Base-by-base conservation (phyloP, 1,284 basidiomycete genomes). In the Ceratobasidium sp. region DNA sequence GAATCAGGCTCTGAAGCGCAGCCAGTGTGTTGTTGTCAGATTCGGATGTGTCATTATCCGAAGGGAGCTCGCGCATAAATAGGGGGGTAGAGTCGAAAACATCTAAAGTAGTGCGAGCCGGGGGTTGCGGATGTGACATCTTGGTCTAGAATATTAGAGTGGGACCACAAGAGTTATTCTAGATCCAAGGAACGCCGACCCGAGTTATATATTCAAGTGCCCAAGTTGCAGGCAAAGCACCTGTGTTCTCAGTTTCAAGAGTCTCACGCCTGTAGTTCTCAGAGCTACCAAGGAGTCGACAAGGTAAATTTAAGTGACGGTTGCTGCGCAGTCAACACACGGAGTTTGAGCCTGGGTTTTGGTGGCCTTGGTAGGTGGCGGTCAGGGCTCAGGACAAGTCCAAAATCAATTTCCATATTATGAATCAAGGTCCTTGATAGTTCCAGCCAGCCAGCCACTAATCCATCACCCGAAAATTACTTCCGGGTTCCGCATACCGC, bases 1-100 rank as follows among this genome's bases (percentile, higher is more conserved):
- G 88, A 1, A 88, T 89, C 31, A 99, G 86, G 78, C 88, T 92
- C 81, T 96, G 94, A 46, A 99, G 82, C 3, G 97, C 98, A 2
- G 86, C 83, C 79, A 93, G 89, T 19, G 89, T 86, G 5, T 85
- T 81, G 13, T 86, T 85, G 9, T 91, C 90, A 27, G 82, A 83
- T 13, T 86, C 85, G 8, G 37, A 16, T 27, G 24, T 37, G 16
- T 58, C 66, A 2, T 58, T 43, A 29, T 54, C 66, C 13, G 56
- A 19, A 0, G 96, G 95, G 24, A 98, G 86, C 48, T 90, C 87
- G 78, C 90, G 90, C 96, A 98, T 98, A 83, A 99, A 99, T 43
- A 99, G 84, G 2, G 98, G 97, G 0, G 89, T 81, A 5, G 85
- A 84, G 76, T 93, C 88, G 62, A 88, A 59, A 13, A 24, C 34